Evolutionary conservation across 2,329 filamentous ascomycete genomes (phyloP), one percentile per base, ranked within the genome.

Genomic region (Fusarium virguliforme): DNA sequence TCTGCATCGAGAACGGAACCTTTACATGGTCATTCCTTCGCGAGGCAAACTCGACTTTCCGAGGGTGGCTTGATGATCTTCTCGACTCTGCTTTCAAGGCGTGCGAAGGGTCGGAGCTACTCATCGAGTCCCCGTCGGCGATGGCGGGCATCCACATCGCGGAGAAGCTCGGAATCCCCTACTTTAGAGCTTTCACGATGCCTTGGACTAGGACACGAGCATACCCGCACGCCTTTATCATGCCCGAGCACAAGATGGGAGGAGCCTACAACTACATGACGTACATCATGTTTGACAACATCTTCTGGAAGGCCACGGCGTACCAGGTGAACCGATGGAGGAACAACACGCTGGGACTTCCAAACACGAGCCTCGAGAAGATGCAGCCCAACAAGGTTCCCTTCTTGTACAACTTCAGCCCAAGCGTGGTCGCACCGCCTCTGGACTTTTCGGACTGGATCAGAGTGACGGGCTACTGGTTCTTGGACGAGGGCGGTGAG

Each of bases 81-180:
- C 89, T 98, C 37, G 87, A 86, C 15, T 95, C 94, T 15, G 91
- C 94, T 0, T 98, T 92, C 90, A 81, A 83, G 46, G 94, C 94
- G 1, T 98, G 95, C 76, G 90, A 97, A 80, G 92, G 91, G 26
- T 92, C 92, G 2, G 95, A 99, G 79, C 84, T 99, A 34, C 85
- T 99, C 40, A 97, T 99, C 67, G 96, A 99, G 80, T 97, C 94
- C 51, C 96, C 96, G 0, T 97, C 94, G 63, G 94, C 96, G 13
- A 99, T 99, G 96, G 94, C 92, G 1, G 96, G 96, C 28, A 97
- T 99, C 60, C 96, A 99, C 80, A 97, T 99, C 72, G 96, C 96
- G 1, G 96, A 99, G 82, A 94, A 94, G 26, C 86, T 99, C 2
- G 87, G 89, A 13, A 97, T 99, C 48, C 96, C 96, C 0, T 99